Evolutionary conservation across 1,284 basidiomycete genomes (phyloP), one percentile per base, ranked within the genome.

Genomic region (Prillingera fragicola): DNA sequence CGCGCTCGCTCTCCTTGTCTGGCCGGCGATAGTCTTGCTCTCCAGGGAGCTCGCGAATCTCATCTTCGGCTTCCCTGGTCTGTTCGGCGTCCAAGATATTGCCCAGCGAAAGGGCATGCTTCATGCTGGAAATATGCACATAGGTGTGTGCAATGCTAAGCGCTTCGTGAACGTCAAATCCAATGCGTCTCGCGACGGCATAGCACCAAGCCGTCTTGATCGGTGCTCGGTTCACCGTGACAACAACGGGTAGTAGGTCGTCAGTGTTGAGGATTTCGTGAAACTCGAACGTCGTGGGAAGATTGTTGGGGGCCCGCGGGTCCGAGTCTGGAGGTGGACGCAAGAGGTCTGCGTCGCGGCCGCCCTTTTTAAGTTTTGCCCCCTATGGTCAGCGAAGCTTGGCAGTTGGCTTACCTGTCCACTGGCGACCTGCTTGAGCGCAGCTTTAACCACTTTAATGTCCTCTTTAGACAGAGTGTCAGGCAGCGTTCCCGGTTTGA

Each of bases 171-270:
- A 83, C 76, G 41, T 80, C 77, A 65, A 97, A 97, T 3, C 87
- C 87, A 47, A 94, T 75, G 22, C 81, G 75, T 58, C 92, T 86
- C 7, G 87, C 84, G 14, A 96, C 84, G 27, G 89, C 72, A 43
- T 80, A 85, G 1, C 87, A 81, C 92, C 92, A 97, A 1, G 85
- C 87, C 37, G 84, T 89, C 86, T 96, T 87, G 42, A 96, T 77
- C 1, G 94, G 92, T 1, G 92, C 91, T 17, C 92, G 82, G 69
- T 97, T 97, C 40, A 88, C 78, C 8, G 89, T 76, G 21, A 80
- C 77, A 9, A 52, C 52, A 69, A 78, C 57, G 82, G 85, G 32
- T 63, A 73, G 73, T 27, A 91, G 74, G 19, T 75, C 67, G 50
- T 66, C 63, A 3, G 60, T 54, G 41, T 69, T 59, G 5, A 45